Conservation (phyloP, 2,329 filamentous ascomycete species). For the Fusarium sterilihyphosum region DNA sequence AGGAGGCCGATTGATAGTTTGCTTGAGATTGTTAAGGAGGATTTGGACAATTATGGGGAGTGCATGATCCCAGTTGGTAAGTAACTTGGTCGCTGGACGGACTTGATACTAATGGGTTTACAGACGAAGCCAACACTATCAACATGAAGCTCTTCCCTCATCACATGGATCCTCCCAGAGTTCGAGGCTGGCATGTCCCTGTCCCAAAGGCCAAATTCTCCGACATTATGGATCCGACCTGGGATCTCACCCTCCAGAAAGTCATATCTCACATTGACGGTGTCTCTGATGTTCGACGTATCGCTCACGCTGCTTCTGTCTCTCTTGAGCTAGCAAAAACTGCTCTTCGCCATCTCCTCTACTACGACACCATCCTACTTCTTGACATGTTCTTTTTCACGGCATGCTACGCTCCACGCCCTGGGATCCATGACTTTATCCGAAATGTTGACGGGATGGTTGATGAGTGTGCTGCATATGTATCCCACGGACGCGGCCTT, state of each 20-base stretch:
- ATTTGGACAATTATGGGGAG: conserved; percentile 96
- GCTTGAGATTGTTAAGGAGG: conserved; percentile 82
- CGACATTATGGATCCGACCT: conserved; percentile 72
- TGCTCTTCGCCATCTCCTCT: conserved; percentile 87
- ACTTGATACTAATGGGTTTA: not conserved
- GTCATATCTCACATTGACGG: conserved; percentile 91
- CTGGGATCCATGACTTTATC: conserved; percentile 82
- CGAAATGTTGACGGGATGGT: conserved; percentile 78
- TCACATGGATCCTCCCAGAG: conserved; percentile 77
- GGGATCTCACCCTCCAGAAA: conserved; percentile 80
- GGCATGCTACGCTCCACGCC: conserved; percentile 85
- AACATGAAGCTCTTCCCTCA: conserved; percentile 96
- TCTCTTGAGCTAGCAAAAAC: conserved; percentile 87
- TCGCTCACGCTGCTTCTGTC: conserved; percentile 85
- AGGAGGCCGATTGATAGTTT: conserved; percentile 82
- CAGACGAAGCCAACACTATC: conserved; percentile 91
- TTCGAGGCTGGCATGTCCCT: conserved; percentile 91
- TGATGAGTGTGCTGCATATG: conserved; percentile 88
- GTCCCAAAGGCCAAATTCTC: conserved; percentile 74
- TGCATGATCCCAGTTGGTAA: conserved; percentile 96
- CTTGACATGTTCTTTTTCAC: conserved; percentile 96
- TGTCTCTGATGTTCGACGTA: conserved; percentile 86
- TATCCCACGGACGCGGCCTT: conserved; percentile 62
- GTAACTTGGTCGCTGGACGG: conserved; percentile 32
- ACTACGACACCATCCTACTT: conserved; percentile 90